These are phyloP conservation scores for Fragilariopsis cylindrus DNA, from an alignment of 108 stramenopile species.

Conservation along the genomic window DNA sequence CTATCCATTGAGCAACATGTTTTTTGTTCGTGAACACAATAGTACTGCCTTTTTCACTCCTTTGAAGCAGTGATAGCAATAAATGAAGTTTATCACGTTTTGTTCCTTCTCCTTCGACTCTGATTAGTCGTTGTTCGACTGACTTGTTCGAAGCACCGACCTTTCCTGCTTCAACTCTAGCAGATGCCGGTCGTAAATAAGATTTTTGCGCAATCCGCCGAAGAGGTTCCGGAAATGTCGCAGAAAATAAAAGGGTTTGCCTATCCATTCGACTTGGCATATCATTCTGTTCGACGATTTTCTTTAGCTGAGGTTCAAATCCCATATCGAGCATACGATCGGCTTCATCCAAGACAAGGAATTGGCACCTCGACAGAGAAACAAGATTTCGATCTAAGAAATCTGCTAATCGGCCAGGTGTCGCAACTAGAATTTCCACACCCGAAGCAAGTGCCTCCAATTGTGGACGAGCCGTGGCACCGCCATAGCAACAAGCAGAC, in stretches of 20 bases:
- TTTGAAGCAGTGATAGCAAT: too few relatives aligned
- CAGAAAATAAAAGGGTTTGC: slow-evolving; percentile 98
- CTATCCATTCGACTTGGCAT: slow-evolving; percentile 85
- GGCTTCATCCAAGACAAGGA: slow-evolving; percentile 96
- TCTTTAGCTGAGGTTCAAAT: slow-evolving; percentile 98
- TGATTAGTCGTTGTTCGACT: slow-evolving; percentile 97
- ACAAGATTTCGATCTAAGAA: slow-evolving; percentile 86
- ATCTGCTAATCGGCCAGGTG: slow-evolving; percentile 97
- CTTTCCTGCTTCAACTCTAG: slow-evolving; percentile 89
- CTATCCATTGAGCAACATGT: slow-evolving; percentile 91
- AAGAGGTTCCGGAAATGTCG: slow-evolving; percentile 98
- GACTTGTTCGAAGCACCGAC: slow-evolving; percentile 87
- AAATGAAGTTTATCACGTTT: slow-evolving; percentile 94
- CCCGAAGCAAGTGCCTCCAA: too few relatives aligned
- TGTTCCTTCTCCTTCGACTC: slow-evolving; percentile 93
- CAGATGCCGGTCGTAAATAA: slow-evolving; percentile 79
- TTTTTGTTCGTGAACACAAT: slow-evolving; percentile 96
- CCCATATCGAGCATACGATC: slow-evolving; percentile 98
- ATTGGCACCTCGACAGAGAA: slow-evolving; percentile 84
- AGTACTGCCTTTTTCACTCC: slow-evolving; percentile 97
- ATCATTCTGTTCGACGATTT: slow-evolving; percentile 79
- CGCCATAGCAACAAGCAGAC: too few relatives aligned
- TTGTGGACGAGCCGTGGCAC: too few relatives aligned
- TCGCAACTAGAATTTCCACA: slow-evolving; percentile 86
- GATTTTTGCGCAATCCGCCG: slow-evolving; percentile 96